Base-by-base conservation (phyloP, 192 early-diverging fungal species). In the Mortierella alpina region DNA sequence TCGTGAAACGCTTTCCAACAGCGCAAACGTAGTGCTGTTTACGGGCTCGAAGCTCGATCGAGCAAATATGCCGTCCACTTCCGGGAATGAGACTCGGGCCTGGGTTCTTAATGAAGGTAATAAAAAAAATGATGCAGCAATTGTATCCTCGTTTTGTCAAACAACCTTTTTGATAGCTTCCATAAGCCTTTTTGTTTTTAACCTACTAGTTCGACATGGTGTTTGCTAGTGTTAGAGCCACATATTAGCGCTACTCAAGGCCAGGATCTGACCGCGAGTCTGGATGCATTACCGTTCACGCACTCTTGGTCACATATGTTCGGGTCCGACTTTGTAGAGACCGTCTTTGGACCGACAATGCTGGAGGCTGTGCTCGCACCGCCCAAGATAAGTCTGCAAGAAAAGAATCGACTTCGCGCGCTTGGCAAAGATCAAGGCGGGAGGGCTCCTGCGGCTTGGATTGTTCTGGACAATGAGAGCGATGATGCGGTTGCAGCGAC, bases 41-140 rank as follows among this genome's bases (percentile, higher is more conserved):
- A 13, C 17, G 9, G 52, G 53, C 9, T 75, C 66, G 0, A 6
- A 17, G 3, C 18, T 68, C 15, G 59, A 63, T 17, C n/a, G 44
- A 7, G 18, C 18, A 2, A 59, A 75, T 17, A n/a, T 75, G 10
- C 73, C 59, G 8, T 23, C 57, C 14, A 47, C 59, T 11, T 5
- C 10, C 7, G 8, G 51, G 20, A 15, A 68, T 5, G 10, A 47
- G 4, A 59, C 63, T 5, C 65, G 68, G 15, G 66, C 73, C 0
- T 75, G 59, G 73, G 44, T 75, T 39, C 51, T 75, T 2, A 61
- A 75, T 20, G 48, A 20, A 17, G 59, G 51, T 49, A 74, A 31
- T n/a, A n/a, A n/a, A n/a, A n/a, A n/a, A n/a, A n/a, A n/a, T 3
- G 31, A 1, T 31, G 31, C 31, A 31, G 31, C 31, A 31, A 31